phyloP scores from a whole-genome alignment of 1,139 yeast genomes.

The Yamadazyma pseudoaaseri region DNA sequence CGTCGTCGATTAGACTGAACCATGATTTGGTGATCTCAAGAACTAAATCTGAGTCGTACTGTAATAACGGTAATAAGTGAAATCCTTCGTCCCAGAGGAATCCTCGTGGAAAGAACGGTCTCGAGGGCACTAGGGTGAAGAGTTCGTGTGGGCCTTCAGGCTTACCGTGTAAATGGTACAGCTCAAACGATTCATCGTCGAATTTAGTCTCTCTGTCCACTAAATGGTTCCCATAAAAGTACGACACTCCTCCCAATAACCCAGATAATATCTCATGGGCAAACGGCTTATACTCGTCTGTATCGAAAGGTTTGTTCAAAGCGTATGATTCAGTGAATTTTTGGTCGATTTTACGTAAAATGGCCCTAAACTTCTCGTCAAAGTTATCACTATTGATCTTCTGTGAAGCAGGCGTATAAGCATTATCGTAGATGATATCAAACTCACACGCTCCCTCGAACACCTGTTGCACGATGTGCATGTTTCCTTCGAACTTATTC shows the following conservation, averaged over 20 bases:
- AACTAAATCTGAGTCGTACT: constrained; percentile 82
- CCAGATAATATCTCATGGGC: constrained; percentile 82
- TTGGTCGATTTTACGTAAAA: constrained; percentile 43
- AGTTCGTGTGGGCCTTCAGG: constrained; percentile 70
- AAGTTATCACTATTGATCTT: constrained; percentile 45
- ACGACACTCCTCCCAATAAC: constrained; percentile 85
- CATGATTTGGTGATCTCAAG: constrained; percentile 83
- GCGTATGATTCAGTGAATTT: constrained; percentile 58
- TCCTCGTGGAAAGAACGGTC: constrained; percentile 95
- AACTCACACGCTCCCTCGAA: constrained; percentile 78
- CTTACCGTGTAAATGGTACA: constrained; percentile 49
- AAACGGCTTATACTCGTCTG: constrained; percentile 48
- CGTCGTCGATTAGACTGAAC: constrained; percentile 81
- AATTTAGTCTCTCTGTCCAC: constrained; percentile 73
- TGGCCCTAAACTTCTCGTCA: constrained; percentile 32
- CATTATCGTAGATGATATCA: constrained; percentile 60
- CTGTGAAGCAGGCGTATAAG: constrained; percentile 37
- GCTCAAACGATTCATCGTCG: constrained; percentile 65
- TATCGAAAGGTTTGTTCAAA: constrained; percentile 55
- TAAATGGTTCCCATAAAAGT: constrained; percentile 81
- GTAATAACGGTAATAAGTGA: constrained; percentile 77
- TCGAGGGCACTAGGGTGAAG: constrained; percentile 84
- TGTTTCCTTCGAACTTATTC: constrained; percentile 65
- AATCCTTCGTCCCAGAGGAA: constrained; percentile 99
- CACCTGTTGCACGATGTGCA: constrained; percentile 75